These are phyloP conservation scores for Lepidium aucheri DNA, from an alignment of 345 rosid genomes.

Conservation along the genomic window DNA sequence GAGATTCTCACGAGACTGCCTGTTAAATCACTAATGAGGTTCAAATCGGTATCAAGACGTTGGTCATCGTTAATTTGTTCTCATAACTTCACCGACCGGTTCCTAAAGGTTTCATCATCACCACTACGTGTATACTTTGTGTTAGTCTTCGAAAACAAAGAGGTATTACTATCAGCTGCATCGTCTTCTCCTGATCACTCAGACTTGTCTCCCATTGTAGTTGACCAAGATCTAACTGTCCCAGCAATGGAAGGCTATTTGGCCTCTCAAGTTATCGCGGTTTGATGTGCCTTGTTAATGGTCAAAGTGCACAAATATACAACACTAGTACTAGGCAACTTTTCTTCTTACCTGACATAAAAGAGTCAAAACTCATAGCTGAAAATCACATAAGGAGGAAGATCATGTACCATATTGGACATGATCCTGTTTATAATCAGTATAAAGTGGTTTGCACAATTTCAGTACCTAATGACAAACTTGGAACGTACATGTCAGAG, in stretches of 20 bases:
- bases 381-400: background rate
- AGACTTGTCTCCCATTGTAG: background rate
- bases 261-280: background rate
- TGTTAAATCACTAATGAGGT: too few relatives aligned
- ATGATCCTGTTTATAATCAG: background rate
- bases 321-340: constrained; percentile 9
- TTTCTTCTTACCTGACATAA: constrained; percentile 2
- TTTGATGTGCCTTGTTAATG: background rate
- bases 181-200: background rate
- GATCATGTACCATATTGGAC: background rate
- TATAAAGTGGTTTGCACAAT: constrained; percentile 12
- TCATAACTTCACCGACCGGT: too few relatives aligned
- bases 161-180: too few relatives aligned
- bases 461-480: background rate
- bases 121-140: too few relatives aligned
- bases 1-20: too few relatives aligned
- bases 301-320: background rate
- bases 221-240: background rate
- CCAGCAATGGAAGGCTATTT: background rate
- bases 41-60: too few relatives aligned
- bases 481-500: background rate
- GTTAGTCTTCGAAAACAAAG: too few relatives aligned
- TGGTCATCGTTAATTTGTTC: too few relatives aligned
- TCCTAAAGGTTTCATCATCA: too few relatives aligned
- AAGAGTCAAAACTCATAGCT: background rate